Percentiles rank a stretch among this genome's conserved stretches.
phyloP scores from a whole-genome alignment of 2,329 filamentous ascomycete genomes.

The Fusarium sp. region DNA sequence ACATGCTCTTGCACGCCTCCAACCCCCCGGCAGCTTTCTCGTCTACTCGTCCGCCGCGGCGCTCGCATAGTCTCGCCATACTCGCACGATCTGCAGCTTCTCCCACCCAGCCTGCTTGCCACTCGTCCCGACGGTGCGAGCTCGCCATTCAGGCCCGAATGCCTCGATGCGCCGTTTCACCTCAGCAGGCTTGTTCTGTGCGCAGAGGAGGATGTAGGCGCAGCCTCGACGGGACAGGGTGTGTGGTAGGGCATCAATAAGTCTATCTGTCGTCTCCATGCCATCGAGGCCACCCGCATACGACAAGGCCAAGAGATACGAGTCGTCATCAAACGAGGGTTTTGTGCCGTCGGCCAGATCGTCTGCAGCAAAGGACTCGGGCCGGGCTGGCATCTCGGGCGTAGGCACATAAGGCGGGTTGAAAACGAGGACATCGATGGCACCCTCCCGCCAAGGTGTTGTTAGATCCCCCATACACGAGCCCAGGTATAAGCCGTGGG shows the following conservation, averaged over 20 bases:
- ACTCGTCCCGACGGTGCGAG: slow-evolving; percentile 84
- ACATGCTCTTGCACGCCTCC: slow-evolving; percentile 48
- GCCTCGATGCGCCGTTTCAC: slow-evolving; percentile 75
- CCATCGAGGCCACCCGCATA: slow-evolving; percentile 92
- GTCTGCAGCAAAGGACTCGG: slow-evolving; percentile 47
- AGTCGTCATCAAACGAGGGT: slow-evolving; percentile 81
- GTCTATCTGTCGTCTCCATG: slow-evolving; percentile 91
- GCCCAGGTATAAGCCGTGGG: slow-evolving; percentile 72
- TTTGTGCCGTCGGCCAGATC: slow-evolving; percentile 48
- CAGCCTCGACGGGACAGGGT: slow-evolving; percentile 79
- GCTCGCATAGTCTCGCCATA: slow-evolving; percentile 73
- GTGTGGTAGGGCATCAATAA: slow-evolving; percentile 79
- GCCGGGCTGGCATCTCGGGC: slow-evolving; percentile 75
- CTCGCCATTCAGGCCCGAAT: slow-evolving; percentile 76
- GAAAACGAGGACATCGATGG: slow-evolving; percentile 90
- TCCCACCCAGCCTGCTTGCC: slow-evolving; percentile 95
- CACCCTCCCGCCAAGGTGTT: slow-evolving; percentile 68
- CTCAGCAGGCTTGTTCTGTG: slow-evolving; percentile 86
- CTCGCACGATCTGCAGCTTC: slow-evolving; percentile 88
- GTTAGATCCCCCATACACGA: slow-evolving; percentile 81
- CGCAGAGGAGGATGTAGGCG: slow-evolving; percentile 91
- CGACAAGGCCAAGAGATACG: slow-evolving; percentile 85
- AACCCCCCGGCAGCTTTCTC: slow-evolving; percentile 13
- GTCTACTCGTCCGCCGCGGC: not conserved
- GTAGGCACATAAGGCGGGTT: slow-evolving; percentile 98